phyloP scores from a whole-genome alignment of 495 filamentous ascomycete species.

The Bacidia gigantensis region DNA sequence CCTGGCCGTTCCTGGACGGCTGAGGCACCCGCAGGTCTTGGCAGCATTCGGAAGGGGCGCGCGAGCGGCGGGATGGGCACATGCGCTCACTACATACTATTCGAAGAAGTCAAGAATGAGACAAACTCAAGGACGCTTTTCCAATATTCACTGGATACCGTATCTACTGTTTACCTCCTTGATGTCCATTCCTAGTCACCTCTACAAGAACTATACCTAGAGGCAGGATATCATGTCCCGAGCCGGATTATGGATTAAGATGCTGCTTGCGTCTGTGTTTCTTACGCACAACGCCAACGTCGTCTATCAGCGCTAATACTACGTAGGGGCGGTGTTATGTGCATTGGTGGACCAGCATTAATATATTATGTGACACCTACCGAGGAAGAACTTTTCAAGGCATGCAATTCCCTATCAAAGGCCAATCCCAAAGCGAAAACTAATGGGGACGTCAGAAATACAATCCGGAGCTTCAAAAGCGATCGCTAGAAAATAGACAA shows the following conservation, averaged over 20 bases:
- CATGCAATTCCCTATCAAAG: slow-evolving; percentile 13
- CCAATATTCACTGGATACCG: no score
- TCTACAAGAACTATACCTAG: not conserved
- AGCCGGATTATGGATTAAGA: slow-evolving; percentile 40
- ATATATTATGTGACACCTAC: slow-evolving; percentile 69
- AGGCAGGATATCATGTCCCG: slow-evolving; percentile 29
- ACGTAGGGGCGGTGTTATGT: slow-evolving; percentile 49
- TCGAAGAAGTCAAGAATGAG: no score
- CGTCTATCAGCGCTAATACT: slow-evolving; percentile 2
- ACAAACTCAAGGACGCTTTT: no score
- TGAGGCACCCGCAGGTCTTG: no score
- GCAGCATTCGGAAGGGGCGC: no score
- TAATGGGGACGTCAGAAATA: slow-evolving; percentile 42
- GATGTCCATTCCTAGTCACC: not conserved
- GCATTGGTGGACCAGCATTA: slow-evolving; percentile 73
- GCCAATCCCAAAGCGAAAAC: not conserved
- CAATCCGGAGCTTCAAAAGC: slow-evolving; percentile 82
- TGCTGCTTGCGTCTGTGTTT: slow-evolving; percentile 34
- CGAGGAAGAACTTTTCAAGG: slow-evolving; percentile 78
- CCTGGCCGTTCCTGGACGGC: no score
- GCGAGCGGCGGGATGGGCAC: no score
- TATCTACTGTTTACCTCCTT: no score
- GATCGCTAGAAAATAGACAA: slow-evolving; percentile 59
- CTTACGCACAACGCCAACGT: slow-evolving; percentile 4
- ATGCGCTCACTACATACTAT: no score